Percentiles rank a stretch among this genome's conserved stretches.
Conservation (phyloP, 2,329 filamentous ascomycete genomes). For the Clonostachys chloroleuca region DNA sequence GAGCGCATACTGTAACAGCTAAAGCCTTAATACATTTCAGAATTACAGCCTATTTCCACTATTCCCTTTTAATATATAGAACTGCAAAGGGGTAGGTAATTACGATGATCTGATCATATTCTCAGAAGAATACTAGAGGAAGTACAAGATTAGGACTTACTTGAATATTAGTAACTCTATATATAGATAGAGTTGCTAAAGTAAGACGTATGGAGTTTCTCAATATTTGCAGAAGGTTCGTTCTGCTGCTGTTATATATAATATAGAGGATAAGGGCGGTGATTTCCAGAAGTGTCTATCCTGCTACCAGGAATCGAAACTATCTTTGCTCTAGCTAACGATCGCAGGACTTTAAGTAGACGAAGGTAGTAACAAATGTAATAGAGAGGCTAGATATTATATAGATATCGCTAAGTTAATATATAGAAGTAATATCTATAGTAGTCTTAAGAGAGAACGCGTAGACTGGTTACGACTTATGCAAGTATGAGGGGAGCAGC, state of each 20-base stretch:
- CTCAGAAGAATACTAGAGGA: neutral
- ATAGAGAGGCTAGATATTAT: neutral
- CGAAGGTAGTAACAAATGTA: neutral
- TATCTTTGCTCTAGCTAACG: neutral
- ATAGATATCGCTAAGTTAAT: neutral
- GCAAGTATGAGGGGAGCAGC: neutral
- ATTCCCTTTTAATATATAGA: neutral
- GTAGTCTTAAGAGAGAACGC: neutral
- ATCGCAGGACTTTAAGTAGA: neutral
- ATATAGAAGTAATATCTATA: neutral
- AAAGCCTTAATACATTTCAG: neutral
- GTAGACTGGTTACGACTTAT: neutral
- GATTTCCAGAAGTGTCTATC: neutral
- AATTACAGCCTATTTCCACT: neutral
- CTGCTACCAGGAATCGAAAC: neutral
- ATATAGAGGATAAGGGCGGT: neutral
- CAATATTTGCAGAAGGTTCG: neutral
- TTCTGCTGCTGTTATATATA: neutral
- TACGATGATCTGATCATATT: neutral
- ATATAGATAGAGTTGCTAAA: neutral
- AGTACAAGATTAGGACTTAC: neutral
- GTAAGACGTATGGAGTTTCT: neutral
- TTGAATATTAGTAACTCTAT: neutral
- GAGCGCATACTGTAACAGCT: neutral
- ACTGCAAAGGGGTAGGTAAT: neutral